Evolutionary conservation across 1,139 yeast genomes (phyloP), one percentile per base, ranked within the genome.

Genomic region (Geotrichum siamense): DNA sequence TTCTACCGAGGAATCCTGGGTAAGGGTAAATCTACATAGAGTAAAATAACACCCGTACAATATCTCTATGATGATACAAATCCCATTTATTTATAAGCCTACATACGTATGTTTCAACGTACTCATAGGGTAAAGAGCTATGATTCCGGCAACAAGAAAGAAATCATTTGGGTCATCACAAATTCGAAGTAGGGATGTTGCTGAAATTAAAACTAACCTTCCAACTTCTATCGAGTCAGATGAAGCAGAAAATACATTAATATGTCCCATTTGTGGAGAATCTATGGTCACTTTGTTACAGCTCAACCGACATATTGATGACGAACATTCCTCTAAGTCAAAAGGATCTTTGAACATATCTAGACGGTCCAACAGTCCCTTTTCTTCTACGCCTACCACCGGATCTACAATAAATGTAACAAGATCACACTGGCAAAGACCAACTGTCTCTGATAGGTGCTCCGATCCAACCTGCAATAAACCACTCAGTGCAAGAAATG

Each of bases 241-340:
- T n/a, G n/a, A n/a, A n/a, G n/a, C n/a, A n/a, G n/a, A n/a, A n/a
- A n/a, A n/a, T n/a, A n/a, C 49, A 2, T 48, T 68, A 33, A 33
- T 41, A 19, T 85, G 95, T 55, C 95, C 95, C 0, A 79, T 84
- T 2, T 85, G 95, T 58, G 61, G 67, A 19, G 83, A 78, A 50
- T 50, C 65, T 1, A 78, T 82, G 82, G 63, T 75, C 5, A 70
- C 75, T 10, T 62, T 83, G 37, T 52, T 59, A 16, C 82, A 77
- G 50, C 66, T 85, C 49, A 83, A 83, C 58, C 70, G 72, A 38
- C 95, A 86, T 58, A 64, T 86, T 23, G 95, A 85, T 57, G 83
- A 75, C 48, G 72, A 63, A 3, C 96, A 85, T 59, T 61, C 67
- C 2, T 43, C 44, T 20, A 26, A 47, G 3, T 47, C 37, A n/a